phyloP scores from a whole-genome alignment of 306 rosid genomes.

The Lotus japonicus region DNA sequence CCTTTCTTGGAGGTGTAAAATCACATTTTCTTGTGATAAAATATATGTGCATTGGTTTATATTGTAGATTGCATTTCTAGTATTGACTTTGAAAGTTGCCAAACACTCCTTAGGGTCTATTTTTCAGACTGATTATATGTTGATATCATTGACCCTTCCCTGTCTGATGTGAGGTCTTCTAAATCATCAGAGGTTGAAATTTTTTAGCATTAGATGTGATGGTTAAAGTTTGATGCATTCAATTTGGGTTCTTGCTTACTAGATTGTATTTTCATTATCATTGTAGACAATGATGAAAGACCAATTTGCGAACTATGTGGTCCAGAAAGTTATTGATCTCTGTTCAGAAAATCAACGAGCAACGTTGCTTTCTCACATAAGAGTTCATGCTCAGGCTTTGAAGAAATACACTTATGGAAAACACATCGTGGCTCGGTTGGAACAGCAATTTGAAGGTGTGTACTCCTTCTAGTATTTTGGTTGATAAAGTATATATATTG shows the following conservation, averaged over 20 bases:
- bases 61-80: no score
- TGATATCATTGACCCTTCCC: neutral
- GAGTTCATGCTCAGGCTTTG: conserved; percentile 55
- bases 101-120: neutral
- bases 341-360: conserved; percentile 50
- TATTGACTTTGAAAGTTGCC: no score
- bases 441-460: conserved; percentile 34
- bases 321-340: conserved; percentile 62
- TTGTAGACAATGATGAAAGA: conserved; percentile 59
- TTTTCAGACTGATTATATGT: neutral
- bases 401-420: conserved; percentile 79
- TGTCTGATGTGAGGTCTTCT: neutral
- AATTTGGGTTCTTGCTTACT: conserved; percentile 6
- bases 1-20: no score
- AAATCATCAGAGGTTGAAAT: neutral
- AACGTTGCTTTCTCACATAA: conserved; percentile 37
- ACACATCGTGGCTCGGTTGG: conserved; percentile 68
- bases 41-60: no score
- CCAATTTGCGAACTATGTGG: conserved; percentile 62
- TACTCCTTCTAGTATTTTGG: conserved; percentile 10
- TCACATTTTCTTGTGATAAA: no score
- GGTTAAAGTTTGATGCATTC: neutral
- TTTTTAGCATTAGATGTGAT: neutral
- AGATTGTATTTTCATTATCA: neutral
- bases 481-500: neutral